These are phyloP conservation scores for Fusarium musae DNA, from an alignment of 2,329 filamentous ascomycete species.

Conservation along the genomic window DNA sequence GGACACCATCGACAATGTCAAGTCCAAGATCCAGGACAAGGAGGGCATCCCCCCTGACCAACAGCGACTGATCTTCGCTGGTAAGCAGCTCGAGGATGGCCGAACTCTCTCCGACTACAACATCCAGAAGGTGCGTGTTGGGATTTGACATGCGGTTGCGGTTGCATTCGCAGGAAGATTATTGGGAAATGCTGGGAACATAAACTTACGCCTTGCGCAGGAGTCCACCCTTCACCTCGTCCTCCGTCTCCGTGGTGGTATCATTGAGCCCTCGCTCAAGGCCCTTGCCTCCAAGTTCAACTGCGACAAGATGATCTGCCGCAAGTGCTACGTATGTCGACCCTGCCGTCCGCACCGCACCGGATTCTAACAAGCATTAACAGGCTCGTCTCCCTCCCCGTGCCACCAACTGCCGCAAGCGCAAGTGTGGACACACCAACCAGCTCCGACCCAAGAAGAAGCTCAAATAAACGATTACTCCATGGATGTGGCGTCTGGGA, in stretches of 20 bases:
- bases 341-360: neutral
- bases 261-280: slow-evolving; percentile 99
- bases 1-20: slow-evolving; percentile 99
- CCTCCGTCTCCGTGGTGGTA: slow-evolving; percentile 98
- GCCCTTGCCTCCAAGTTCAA: slow-evolving; percentile 99
- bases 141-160: slow-evolving; percentile 19
- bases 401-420: slow-evolving; percentile 99
- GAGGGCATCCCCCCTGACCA: slow-evolving; percentile 98
- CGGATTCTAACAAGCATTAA: neutral
- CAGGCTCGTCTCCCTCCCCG: slow-evolving; percentile 89
- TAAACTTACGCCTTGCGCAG: slow-evolving; percentile 60
- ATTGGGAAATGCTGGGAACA: neutral
- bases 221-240: slow-evolving; percentile 99
- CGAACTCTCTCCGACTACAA: slow-evolving; percentile 98
- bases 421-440: slow-evolving; percentile 99
- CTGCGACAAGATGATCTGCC: slow-evolving; percentile 99
- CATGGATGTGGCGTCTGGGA: slow-evolving; percentile 59
- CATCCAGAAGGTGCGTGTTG: slow-evolving; percentile 88
- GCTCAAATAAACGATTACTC: slow-evolving; percentile 75
- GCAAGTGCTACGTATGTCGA: slow-evolving; percentile 96
- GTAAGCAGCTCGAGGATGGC: slow-evolving; percentile 99
- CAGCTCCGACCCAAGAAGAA: slow-evolving; percentile 99
- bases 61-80: slow-evolving; percentile 98
- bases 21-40: slow-evolving; percentile 99
- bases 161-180: neutral